Base-by-base conservation (phyloP, 257 asterid species). In the Nicotiana paniculata region DNA sequence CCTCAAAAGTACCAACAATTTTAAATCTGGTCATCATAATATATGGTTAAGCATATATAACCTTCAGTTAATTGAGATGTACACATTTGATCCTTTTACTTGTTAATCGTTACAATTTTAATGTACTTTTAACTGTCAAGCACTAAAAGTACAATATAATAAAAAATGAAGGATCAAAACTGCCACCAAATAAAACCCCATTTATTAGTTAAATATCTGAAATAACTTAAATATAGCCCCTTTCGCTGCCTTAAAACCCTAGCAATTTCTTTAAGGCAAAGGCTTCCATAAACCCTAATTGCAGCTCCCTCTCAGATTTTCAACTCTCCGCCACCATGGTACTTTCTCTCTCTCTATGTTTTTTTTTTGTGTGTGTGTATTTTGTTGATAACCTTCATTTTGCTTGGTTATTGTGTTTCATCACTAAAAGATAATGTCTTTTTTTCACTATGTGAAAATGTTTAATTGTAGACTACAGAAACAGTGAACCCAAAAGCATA, bases 401-500 rank as follows among this genome's bases (percentile, higher is more conserved):
- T 74, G 61, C 37, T 74, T 46, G 17, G 35, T 51, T 46, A 75
- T 26, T 53, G 13, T 51, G 26, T 77, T 77, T 9, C 3, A 28
- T 51, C 63, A 5, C 64, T 30, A 13, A 51, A 53, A 75, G 17
- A 11, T 54, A 30, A 77, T 54, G 65, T 28, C 1, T 76, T 13
- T 53, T 48, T 18, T 48, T 13, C 9, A 26, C n/a, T 51, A 53
- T 53, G 17, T 55, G 81, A 33, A 67, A 67, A 67, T 67, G 75
- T 8, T 33, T 16, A 58, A 55, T 26, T 77, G 9, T 58, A 77
- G 81, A 63, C 81, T 33, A 21, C 61, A 58, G 95, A 91, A 86
- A 89, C 93, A 68, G 98, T 91, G 88, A 92, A 93, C 88, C 97
- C 97, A 4, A 93, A 92, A 80, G 98, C 98, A 13, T 93, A 93